Conservation (phyloP, 2,329 filamentous ascomycete genomes). For the Penicillium sp. region DNA sequence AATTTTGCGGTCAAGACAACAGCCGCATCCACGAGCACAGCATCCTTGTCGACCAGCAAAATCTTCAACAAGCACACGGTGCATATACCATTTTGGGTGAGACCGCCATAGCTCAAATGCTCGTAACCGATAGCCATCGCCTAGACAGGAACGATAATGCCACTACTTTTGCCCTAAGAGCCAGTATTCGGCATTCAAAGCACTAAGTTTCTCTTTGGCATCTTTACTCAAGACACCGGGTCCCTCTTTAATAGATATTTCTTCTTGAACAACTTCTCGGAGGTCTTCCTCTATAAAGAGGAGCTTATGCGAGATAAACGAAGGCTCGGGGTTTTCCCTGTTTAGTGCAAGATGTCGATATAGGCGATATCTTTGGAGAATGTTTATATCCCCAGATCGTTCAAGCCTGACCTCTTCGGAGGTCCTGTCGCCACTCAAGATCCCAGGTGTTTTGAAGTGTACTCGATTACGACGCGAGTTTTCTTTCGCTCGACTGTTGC, state of each 20-base stretch:
- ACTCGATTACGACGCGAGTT: background rate
- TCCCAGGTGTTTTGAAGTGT: background rate
- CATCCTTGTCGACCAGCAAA: background rate
- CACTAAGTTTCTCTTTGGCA: background rate
- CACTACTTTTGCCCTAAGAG: background rate
- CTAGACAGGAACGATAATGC: background rate
- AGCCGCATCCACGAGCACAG: background rate
- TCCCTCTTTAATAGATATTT: background rate
- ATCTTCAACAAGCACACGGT: background rate
- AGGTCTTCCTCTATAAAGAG: background rate
- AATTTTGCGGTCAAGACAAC: background rate
- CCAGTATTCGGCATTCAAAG: background rate
- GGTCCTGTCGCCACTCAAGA: background rate
- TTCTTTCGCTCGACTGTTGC: background rate
- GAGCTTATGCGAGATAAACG: background rate
- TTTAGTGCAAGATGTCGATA: accelerated
- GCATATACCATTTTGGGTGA: background rate
- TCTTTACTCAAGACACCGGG: background rate
- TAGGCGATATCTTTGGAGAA: background rate
- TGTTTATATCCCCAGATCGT: background rate
- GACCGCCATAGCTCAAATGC: background rate
- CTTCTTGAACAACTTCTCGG: background rate
- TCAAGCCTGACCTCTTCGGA: background rate
- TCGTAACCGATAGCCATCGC: background rate
- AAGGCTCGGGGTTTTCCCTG: too few species aligned